These are phyloP conservation scores for Silene noctiflora DNA, from an alignment of 179 eudicot species.

Conservation along the genomic window DNA sequence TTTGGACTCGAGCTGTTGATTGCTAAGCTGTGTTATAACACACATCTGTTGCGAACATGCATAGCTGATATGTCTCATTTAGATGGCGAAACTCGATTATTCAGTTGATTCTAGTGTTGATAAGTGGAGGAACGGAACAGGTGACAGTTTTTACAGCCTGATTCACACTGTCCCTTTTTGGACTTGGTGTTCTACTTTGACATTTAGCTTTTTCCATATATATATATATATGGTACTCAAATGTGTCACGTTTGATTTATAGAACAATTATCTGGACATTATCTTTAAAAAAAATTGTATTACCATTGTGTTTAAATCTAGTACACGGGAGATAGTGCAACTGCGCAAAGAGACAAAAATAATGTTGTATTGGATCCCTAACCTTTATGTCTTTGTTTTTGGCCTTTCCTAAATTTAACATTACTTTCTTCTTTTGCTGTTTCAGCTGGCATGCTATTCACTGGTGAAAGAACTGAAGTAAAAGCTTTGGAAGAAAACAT, in stretches of 20 bases:
- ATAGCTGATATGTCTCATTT: not conserved
- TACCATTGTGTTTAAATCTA: too few relatives aligned
- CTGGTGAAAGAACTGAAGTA: conserved; percentile 56
- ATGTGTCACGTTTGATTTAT: too few relatives aligned
- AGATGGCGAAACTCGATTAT: not conserved
- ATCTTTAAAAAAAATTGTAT: too few relatives aligned
- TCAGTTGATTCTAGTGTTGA: not conserved
- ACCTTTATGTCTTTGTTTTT: not conserved
- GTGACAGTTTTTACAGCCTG: not conserved
- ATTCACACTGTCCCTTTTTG: not conserved
- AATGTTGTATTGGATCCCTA: not conserved
- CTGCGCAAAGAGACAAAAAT: too few relatives aligned
- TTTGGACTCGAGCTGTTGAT: not conserved
- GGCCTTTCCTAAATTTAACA: not conserved
- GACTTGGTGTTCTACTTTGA: too few relatives aligned
- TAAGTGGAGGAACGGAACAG: not conserved
- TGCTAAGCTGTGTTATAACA: not conserved
- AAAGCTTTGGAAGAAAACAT: conserved; percentile 78
- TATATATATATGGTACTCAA: too few relatives aligned
- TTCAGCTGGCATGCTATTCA: conserved; percentile 87
- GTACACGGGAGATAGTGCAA: too few relatives aligned
- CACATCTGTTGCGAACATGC: not conserved
- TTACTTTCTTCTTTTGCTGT: conserved; percentile 1
- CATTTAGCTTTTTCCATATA: too few relatives aligned
- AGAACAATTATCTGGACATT: too few relatives aligned